Evolutionary conservation across 441 rosid species (phyloP).

Genomic region (Geranium incanum): DNA sequence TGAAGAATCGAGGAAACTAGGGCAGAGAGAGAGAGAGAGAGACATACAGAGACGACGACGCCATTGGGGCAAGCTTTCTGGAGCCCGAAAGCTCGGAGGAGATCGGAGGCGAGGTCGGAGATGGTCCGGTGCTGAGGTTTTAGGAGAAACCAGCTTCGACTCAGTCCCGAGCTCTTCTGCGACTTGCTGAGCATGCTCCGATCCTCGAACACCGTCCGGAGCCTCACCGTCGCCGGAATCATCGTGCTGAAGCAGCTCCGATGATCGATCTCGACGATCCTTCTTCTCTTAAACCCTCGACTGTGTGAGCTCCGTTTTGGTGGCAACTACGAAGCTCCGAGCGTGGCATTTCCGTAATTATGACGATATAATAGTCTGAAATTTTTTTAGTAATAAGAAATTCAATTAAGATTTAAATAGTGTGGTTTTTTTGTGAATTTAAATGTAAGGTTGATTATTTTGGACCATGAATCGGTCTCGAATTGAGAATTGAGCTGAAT

Average conservation of each 20-base stretch:
- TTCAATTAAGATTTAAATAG: no score
- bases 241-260: slow-evolving; percentile 10
- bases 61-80: slow-evolving; percentile 54
- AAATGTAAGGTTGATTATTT: no score
- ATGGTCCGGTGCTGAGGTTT: slow-evolving; percentile 59
- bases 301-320: neutral
- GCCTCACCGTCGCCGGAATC: slow-evolving; percentile 42
- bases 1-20: slow-evolving; percentile 21
- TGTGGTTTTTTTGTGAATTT: no score
- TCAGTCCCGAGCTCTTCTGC: slow-evolving; percentile 48
- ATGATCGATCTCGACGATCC: neutral
- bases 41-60: slow-evolving; percentile 54
- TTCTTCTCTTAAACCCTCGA: neutral
- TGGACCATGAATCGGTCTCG: no score
- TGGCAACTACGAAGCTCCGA: neutral
- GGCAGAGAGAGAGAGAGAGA: slow-evolving; percentile 9
- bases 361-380: no score
- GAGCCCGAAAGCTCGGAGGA: slow-evolving; percentile 51
- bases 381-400: no score
- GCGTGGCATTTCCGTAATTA: neutral
- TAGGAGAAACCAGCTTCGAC: slow-evolving; percentile 71
- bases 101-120: slow-evolving; percentile 54
- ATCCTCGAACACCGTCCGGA: slow-evolving; percentile 54
- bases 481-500: no score
- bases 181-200: slow-evolving; percentile 39